Conservation (phyloP, 805 yeast genomes). For the Cyberlindnera suaveolens region DNA sequence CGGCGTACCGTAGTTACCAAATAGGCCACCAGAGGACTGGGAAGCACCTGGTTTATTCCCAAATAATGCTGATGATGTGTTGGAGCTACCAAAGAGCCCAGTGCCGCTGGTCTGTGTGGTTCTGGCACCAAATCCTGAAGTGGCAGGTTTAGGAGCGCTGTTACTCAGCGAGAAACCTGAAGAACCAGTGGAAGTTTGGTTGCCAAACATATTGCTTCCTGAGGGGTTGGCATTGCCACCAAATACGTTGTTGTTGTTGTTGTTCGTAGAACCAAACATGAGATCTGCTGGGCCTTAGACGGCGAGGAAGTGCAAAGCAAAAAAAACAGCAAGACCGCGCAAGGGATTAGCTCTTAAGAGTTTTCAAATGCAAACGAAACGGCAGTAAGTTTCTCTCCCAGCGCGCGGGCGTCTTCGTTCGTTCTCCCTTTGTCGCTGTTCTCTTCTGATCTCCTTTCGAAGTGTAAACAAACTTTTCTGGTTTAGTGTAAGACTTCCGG, state of each 20-base stretch:
- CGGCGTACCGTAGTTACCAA: constrained; percentile 17
- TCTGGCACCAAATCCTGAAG: too few relatives aligned
- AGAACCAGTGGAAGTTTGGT: neutral
- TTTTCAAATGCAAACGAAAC: neutral
- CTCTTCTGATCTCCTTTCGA: neutral
- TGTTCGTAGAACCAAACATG: constrained; percentile 15
- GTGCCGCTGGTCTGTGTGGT: neutral
- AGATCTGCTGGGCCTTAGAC: neutral
- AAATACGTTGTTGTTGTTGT: neutral
- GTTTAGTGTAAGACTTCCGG: neutral
- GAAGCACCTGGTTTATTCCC: constrained; percentile 7
- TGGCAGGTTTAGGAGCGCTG: neutral
- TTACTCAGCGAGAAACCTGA: neutral
- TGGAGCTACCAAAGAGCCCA: neutral
- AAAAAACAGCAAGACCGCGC: too few relatives aligned
- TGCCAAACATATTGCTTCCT: constrained; percentile 8
- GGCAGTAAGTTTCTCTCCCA: too few relatives aligned
- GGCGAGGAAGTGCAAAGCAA: too few relatives aligned
- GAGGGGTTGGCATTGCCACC: constrained; percentile 2
- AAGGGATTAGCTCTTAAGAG: too few relatives aligned
- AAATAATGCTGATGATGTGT: constrained; percentile 6
- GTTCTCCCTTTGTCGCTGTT: neutral
- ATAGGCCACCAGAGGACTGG: constrained; percentile 9
- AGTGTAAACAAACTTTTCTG: constrained; percentile 4
- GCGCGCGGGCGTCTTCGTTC: neutral